phyloP scores from a whole-genome alignment of 2,329 filamentous ascomycete genomes.

The Epichloe brachyelytri region DNA sequence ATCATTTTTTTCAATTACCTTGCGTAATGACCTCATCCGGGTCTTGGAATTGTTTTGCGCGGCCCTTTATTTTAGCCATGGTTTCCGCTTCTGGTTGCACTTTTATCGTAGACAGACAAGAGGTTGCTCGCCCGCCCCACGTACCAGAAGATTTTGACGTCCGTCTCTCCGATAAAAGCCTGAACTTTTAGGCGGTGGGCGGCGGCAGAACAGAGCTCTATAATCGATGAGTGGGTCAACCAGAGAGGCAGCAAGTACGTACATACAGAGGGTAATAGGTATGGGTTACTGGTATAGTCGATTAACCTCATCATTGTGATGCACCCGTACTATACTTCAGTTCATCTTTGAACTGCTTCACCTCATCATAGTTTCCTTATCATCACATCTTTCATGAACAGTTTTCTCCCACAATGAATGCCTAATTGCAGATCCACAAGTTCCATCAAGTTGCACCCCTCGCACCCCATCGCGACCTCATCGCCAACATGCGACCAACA shows the following conservation, averaged over 20 bases:
- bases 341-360: not conserved
- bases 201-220: conserved; percentile 26
- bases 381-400: not conserved
- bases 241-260: not conserved
- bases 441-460: not conserved
- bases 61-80: conserved; percentile 40
- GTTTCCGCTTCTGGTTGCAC: conserved; percentile 12
- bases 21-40: conserved; percentile 47
- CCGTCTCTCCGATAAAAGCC: not conserved
- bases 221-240: not conserved
- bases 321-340: not conserved
- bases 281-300: no score
- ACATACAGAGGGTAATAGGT: no score
- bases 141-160: conserved; percentile 17
- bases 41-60: conserved; percentile 48
- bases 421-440: not conserved
- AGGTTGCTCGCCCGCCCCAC: conserved; percentile 12
- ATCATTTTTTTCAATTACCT: conserved; percentile 31
- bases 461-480: not conserved
- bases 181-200: conserved; percentile 40
- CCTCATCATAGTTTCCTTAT: not conserved
- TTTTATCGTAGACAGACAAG: not conserved
- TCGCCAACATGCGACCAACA: conserved; percentile 24
- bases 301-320: not conserved
- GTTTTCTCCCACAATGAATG: not conserved